These are phyloP conservation scores for Trichoderma gracile DNA, from an alignment of 2,329 filamentous ascomycete species.

Conservation along the genomic window DNA sequence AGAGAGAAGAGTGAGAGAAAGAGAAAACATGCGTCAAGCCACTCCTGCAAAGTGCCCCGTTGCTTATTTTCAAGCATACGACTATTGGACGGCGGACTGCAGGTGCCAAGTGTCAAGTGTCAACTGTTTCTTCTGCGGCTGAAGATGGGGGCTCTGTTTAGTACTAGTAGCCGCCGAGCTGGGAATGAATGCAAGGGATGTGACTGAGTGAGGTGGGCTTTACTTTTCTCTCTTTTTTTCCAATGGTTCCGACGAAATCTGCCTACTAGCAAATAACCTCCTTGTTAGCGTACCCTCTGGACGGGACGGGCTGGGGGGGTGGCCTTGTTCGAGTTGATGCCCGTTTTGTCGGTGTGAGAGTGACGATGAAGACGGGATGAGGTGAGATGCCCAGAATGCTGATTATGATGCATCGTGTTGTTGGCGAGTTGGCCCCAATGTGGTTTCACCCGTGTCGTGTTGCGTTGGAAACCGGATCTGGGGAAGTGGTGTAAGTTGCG, in stretches of 20 bases:
- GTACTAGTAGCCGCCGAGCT: background rate
- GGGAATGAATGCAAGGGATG: constrained; percentile 10
- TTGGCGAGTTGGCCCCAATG: no score
- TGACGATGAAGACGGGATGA: no score
- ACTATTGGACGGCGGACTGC: background rate
- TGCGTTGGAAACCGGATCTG: background rate
- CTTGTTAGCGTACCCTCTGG: no score
- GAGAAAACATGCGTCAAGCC: background rate
- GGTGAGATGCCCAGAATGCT: no score
- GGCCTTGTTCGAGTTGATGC: no score
- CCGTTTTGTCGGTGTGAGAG: no score
- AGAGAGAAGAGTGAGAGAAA: no score
- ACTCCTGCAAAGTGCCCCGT: background rate
- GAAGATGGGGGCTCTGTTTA: constrained; percentile 11
- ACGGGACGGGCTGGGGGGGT: no score
- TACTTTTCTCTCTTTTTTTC: background rate
- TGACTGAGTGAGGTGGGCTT: background rate
- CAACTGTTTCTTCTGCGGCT: constrained; percentile 9
- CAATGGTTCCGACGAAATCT: background rate
- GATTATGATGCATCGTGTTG: no score
- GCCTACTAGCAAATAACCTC: no score
- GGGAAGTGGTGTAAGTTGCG: background rate
- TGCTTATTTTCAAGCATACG: background rate
- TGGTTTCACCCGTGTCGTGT: no score
- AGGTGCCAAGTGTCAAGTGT: background rate